Evolutionary conservation across 192 early-diverging fungal genomes (phyloP), one percentile per base, ranked within the genome.

Genomic region (Entrophospora sp.): DNA sequence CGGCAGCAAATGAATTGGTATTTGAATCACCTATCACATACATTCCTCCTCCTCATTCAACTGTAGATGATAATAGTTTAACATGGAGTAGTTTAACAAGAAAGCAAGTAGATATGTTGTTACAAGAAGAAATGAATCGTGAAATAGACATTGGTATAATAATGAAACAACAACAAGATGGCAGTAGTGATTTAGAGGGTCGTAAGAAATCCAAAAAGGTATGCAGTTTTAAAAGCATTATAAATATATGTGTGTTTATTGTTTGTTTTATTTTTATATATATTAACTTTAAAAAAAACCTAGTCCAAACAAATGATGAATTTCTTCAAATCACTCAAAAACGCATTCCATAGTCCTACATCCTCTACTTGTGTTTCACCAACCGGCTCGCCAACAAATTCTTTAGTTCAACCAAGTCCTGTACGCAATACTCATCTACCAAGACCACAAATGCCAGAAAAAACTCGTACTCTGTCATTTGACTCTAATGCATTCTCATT

Each of bases 91-190:
- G 31, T 7, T 35, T 30, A 20, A 55, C 38, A 25, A 9, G 37
- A 18, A 49, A 55, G 14, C 52, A 67, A 40, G 52, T 67, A 20
- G 48, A 67, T 18, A 51, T 36, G 24, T 38, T 59, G 14, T 42
- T 67, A 37, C 30, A 32, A 12, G 65, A 67, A 43, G 65, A 49
- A 14, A 49, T 67, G 31, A 49, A 67, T 30, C 16, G 52, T 24
- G 65, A 67, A 5, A 67, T 67, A 34, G 65, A 67, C 37, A 59
- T 55, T 27, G 65, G 37, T 20, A 67, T 67, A 8, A 10, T 48
- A 5, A 13, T 14, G 13, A 57, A 57, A 35, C 53, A 35, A 28
- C 30, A 6, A 12, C 8, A 34, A 31, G 53, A 32, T 31, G 53
- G 25, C 6, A n/a, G n/a, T n/a, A n/a, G n/a, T n/a, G n/a, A n/a